Percentiles rank a stretch among this genome's conserved stretches.
Conservation (phyloP, 768 basidiomycete genomes). For the Clavaria fumosa region DNA sequence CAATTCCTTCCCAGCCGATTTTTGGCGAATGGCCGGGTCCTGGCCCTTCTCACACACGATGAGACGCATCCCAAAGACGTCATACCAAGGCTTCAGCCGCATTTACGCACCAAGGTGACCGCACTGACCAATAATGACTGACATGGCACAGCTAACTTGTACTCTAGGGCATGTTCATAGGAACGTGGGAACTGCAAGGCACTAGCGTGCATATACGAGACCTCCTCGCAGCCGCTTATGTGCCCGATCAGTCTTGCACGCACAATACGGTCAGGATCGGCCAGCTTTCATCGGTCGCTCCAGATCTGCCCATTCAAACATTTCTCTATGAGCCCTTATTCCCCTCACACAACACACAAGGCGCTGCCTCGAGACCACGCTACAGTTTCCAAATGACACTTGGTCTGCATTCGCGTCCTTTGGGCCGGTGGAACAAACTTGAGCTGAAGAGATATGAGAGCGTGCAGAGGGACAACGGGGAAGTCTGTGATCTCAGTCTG, state of each 20-base stretch:
- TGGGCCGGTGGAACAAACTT: conserved; percentile 79
- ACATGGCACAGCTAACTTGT: neutral
- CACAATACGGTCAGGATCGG: too few species aligned
- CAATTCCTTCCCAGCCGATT: conserved; percentile 45
- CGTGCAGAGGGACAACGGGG: conserved; percentile 61
- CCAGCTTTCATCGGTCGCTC: conserved; percentile 9
- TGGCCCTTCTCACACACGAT: conserved; percentile 76
- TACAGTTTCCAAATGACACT: conserved; percentile 69
- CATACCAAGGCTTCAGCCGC: conserved; percentile 62
- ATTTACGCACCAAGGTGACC: conserved; percentile 60
- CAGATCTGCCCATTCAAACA: neutral
- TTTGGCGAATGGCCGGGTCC: conserved; percentile 71
- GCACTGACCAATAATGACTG: neutral
- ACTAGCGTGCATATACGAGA: conserved; percentile 44
- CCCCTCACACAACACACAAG: conserved; percentile 1
- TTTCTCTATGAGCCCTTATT: neutral
- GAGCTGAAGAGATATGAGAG: conserved; percentile 62
- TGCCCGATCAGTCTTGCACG: conserved; percentile 2
- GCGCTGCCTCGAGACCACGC: conserved; percentile 16
- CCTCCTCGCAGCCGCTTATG: conserved; percentile 39
- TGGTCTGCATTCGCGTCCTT: conserved; percentile 52
- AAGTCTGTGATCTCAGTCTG: conserved; percentile 48
- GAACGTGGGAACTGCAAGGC: conserved; percentile 56
- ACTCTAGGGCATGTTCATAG: conserved; percentile 51
- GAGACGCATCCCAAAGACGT: conserved; percentile 53